Evolutionary conservation across 768 basidiomycete species (phyloP).

Genomic region (Leucosporidium yakuticum): DNA sequence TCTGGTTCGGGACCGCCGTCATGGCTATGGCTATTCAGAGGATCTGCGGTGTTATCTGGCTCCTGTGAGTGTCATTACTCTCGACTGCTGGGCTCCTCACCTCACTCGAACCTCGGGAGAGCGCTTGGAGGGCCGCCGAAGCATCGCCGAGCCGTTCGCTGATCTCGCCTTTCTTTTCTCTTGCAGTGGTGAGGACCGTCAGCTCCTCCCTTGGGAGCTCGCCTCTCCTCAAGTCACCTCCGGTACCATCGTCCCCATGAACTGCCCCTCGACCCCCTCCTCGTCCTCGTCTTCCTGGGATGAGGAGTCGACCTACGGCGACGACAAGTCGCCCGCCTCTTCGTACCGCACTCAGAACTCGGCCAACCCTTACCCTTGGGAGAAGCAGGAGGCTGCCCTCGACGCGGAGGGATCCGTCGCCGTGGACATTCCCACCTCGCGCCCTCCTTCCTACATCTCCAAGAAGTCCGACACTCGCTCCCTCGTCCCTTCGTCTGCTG

Average conservation of each 20-base stretch:
- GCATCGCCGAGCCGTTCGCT: no score
- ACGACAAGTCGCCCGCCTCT: slow-evolving; percentile 16
- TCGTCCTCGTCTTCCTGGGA: slow-evolving; percentile 20
- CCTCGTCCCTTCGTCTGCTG: no score
- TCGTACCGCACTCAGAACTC: slow-evolving; percentile 27
- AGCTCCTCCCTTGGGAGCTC: slow-evolving; percentile 32
- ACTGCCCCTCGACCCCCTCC: slow-evolving; percentile 18
- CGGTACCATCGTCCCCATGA: slow-evolving; percentile 26
- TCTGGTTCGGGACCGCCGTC: slow-evolving; percentile 22
- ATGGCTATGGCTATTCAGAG: slow-evolving; percentile 33
- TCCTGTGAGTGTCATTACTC: slow-evolving; percentile 6
- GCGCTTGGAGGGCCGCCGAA: no score
- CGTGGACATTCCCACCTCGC: no score
- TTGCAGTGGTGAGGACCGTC: slow-evolving; percentile 26
- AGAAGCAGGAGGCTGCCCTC: slow-evolving; percentile 18
- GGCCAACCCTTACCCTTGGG: slow-evolving; percentile 31
- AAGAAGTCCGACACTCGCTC: no score
- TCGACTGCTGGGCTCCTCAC: not conserved
- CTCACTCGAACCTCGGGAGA: not conserved
- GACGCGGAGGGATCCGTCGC: no score
- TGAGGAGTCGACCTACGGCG: slow-evolving; percentile 23
- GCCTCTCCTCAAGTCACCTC: slow-evolving; percentile 28
- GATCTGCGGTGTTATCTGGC: slow-evolving; percentile 32
- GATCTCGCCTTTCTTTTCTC: no score
- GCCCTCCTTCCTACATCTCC: no score